Evolutionary conservation across 495 filamentous ascomycete species (phyloP).

Genomic region (Thermochaetoides thermophila): DNA sequence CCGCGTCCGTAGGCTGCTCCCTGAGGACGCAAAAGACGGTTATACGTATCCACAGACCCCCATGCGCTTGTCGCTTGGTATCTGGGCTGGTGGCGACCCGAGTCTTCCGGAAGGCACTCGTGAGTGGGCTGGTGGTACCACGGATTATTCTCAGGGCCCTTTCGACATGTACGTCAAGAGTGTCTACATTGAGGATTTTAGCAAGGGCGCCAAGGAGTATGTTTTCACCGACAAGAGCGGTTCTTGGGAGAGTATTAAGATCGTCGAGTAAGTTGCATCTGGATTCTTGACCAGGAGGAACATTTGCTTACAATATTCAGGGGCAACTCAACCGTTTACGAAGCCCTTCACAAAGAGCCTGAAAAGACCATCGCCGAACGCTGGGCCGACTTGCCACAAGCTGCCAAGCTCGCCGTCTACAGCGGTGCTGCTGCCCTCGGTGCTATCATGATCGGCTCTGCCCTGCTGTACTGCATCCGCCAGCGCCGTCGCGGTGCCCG

Average conservation of each 20-base stretch:
- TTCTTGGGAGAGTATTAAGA: conserved; percentile 55
- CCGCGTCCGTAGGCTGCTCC: conserved; percentile 51
- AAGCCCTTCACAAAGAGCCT: conserved; percentile 26
- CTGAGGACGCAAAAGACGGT: conserved; percentile 46
- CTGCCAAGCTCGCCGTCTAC: conserved; percentile 46
- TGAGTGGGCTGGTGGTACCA: conserved; percentile 68
- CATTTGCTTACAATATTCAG: conserved; percentile 28
- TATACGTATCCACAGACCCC: conserved; percentile 71
- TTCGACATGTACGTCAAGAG: conserved; percentile 65
- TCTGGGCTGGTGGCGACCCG: conserved; percentile 76
- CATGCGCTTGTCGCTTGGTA: conserved; percentile 68
- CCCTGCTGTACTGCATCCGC: conserved; percentile 46
- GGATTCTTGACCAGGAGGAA: too few relatives aligned
- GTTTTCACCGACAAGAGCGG: conserved; percentile 51
- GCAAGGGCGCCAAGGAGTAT: conserved; percentile 53
- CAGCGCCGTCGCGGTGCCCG: conserved; percentile 50
- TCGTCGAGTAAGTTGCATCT: conserved; percentile 33
- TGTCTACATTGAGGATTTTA: conserved; percentile 51
- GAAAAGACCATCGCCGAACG: conserved; percentile 37
- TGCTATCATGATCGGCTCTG: conserved; percentile 29
- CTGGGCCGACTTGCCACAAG: conserved; percentile 39
- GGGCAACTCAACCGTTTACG: conserved; percentile 46
- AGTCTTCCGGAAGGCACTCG: conserved; percentile 36
- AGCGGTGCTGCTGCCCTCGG: conserved; percentile 37
- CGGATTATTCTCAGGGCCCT: conserved; percentile 53